Evolutionary conservation across 23 red algal genomes (phyloP).

Genomic region (Cyanidium caldarium): DNA sequence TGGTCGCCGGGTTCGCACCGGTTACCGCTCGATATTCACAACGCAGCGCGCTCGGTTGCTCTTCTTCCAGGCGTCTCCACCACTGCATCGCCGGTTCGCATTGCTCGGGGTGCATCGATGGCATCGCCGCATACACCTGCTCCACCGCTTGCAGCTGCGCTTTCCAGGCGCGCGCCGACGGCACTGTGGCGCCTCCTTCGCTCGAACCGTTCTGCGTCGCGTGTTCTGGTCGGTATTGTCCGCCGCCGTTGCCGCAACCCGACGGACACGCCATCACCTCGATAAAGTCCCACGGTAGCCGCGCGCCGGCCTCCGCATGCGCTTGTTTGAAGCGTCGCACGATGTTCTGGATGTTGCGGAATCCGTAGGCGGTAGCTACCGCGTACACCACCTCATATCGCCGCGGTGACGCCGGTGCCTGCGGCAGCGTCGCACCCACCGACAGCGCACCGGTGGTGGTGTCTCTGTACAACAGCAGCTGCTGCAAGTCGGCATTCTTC

Average conservation of each 20-base stretch:
- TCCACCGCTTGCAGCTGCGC: too few relatives aligned
- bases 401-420: too few relatives aligned
- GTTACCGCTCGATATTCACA: too few relatives aligned
- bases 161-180: not conserved
- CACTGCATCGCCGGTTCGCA: too few relatives aligned
- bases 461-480: not conserved
- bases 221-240: conserved; percentile 1
- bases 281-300: conserved; percentile 32
- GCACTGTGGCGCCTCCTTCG: not conserved
- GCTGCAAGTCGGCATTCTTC: not conserved
- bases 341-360: conserved; percentile 66
- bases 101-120: too few relatives aligned
- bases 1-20: too few relatives aligned
- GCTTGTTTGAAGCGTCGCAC: conserved; percentile 38
- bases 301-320: not conserved
- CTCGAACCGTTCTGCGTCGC: not conserved
- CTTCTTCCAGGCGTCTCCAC: too few relatives aligned
- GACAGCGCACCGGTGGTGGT: not conserved
- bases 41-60: too few relatives aligned
- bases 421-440: too few relatives aligned
- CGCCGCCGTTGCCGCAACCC: conserved; percentile 73
- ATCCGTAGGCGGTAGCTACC: conserved; percentile 48
- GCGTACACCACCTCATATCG: conserved; percentile 15
- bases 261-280: conserved; percentile 79
- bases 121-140: too few relatives aligned